Conservation (phyloP, 1,284 basidiomycete species). For the Ustilago loliicola region DNA sequence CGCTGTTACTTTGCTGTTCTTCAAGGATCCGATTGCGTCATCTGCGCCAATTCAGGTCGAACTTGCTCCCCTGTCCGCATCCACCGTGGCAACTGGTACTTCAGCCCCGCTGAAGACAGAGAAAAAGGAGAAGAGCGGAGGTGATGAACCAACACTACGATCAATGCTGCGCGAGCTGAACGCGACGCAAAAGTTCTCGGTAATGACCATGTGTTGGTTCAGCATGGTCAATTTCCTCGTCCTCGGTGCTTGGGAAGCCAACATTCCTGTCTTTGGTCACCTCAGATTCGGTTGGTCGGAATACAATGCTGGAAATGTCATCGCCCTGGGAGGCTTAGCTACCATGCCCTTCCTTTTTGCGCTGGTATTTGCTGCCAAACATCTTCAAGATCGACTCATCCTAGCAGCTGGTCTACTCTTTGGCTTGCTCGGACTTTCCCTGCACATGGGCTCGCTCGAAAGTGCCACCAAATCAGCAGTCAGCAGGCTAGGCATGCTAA, state of each 20-base stretch:
- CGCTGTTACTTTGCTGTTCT: constrained; percentile 23
- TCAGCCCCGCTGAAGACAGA: too few relatives aligned
- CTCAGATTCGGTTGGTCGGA: constrained; percentile 49
- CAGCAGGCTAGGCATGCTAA: constrained; percentile 13
- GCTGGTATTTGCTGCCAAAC: constrained; percentile 46
- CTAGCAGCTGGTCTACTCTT: constrained; percentile 38
- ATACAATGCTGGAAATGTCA: constrained; percentile 53
- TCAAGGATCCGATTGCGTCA: constrained; percentile 29
- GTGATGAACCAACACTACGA: constrained; percentile 23
- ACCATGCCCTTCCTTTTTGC: constrained; percentile 52
- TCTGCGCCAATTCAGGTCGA: constrained; percentile 11
- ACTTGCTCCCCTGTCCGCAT: constrained; percentile 4
- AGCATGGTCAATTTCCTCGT: constrained; percentile 55
- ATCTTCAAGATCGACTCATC: constrained; percentile 50
- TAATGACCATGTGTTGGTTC: constrained; percentile 57
- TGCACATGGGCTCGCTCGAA: constrained; percentile 51
- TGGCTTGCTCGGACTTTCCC: constrained; percentile 47
- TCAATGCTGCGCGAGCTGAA: constrained; percentile 41
- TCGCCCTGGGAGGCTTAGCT: constrained; percentile 46
- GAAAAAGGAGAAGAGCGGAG: background rate
- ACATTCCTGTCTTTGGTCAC: constrained; percentile 50
- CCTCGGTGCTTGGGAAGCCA: constrained; percentile 56
- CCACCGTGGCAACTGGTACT: background rate
- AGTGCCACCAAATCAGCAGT: constrained; percentile 35
- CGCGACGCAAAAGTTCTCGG: constrained; percentile 39